Evolutionary conservation across 2,329 filamentous ascomycete species (phyloP).

Genomic region (Graphilbum sp.): DNA sequence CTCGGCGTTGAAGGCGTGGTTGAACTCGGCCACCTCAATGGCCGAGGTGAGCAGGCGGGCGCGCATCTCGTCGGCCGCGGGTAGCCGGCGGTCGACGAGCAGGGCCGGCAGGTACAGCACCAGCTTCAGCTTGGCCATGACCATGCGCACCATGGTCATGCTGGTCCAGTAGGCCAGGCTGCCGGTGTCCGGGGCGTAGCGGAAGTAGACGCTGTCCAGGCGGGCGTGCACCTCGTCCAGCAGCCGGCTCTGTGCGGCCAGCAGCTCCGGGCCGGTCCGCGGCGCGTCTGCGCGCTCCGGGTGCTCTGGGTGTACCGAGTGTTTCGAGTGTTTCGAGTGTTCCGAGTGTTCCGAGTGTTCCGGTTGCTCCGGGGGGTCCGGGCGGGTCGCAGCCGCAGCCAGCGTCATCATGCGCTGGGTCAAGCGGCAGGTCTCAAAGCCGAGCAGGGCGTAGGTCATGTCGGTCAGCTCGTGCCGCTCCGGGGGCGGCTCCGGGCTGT

Average conservation of each 20-base stretch:
- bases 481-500: slow-evolving; percentile 27
- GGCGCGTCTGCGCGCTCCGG: too few relatives aligned
- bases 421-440: slow-evolving; percentile 19
- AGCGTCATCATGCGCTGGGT: slow-evolving; percentile 21
- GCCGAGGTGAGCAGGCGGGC: slow-evolving; percentile 30
- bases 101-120: slow-evolving; percentile 60
- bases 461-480: slow-evolving; percentile 37
- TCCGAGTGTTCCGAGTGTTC: too few relatives aligned
- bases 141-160: slow-evolving; percentile 35
- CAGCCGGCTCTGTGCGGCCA: slow-evolving; percentile 25
- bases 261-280: slow-evolving; percentile 11
- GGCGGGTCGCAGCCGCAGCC: slow-evolving; percentile 7
- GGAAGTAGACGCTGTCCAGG: slow-evolving; percentile 26
- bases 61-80: slow-evolving; percentile 16
- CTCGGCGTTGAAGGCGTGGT: slow-evolving; percentile 33
- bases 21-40: slow-evolving; percentile 38
- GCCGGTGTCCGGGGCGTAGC: slow-evolving; percentile 16
- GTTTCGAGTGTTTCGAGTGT: too few relatives aligned
- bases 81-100: slow-evolving; percentile 16
- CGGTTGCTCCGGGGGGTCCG: too few relatives aligned
- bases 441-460: slow-evolving; percentile 25
- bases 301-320: too few relatives aligned
- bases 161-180: slow-evolving; percentile 22
- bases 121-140: slow-evolving; percentile 65
- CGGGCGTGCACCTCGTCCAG: slow-evolving; percentile 27